These are phyloP conservation scores for Blumeria hordei DNA, from an alignment of 2,329 filamentous ascomycete genomes.

Conservation along the genomic window DNA sequence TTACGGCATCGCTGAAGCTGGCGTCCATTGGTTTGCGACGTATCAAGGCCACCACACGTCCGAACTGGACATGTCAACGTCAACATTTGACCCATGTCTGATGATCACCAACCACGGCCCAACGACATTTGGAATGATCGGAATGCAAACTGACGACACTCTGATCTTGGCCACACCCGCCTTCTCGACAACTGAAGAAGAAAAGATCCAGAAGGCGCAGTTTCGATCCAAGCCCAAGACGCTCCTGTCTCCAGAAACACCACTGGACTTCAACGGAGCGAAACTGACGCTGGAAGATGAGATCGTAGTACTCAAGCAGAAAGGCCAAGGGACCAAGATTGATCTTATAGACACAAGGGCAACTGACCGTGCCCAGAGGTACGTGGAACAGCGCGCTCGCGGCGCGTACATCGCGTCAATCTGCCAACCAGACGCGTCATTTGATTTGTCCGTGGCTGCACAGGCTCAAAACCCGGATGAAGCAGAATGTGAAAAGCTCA, in stretches of 20 bases:
- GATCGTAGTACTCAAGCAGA: background rate
- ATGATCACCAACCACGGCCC: background rate
- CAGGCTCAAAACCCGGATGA: background rate
- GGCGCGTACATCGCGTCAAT: background rate
- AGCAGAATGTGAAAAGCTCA: background rate
- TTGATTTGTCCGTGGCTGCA: background rate
- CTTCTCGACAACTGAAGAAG: background rate
- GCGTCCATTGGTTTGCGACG: background rate
- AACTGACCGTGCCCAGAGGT: background rate
- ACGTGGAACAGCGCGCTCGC: background rate
- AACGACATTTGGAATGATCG: conserved; percentile 1
- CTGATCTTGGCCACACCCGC: background rate
- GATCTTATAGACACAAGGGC: background rate
- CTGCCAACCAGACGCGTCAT: background rate
- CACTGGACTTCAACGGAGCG: conserved; percentile 1
- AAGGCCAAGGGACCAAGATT: background rate
- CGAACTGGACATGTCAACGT: background rate
- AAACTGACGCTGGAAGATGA: no score
- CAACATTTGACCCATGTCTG: conserved; percentile 2
- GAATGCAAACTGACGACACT: conserved; percentile 3
- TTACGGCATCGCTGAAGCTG: background rate
- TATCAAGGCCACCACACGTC: conserved; percentile 1
- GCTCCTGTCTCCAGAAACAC: background rate
- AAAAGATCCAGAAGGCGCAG: background rate
- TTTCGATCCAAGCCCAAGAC: background rate